Conservation (phyloP, 768 basidiomycete species). For the Suillus clintonianus region DNA sequence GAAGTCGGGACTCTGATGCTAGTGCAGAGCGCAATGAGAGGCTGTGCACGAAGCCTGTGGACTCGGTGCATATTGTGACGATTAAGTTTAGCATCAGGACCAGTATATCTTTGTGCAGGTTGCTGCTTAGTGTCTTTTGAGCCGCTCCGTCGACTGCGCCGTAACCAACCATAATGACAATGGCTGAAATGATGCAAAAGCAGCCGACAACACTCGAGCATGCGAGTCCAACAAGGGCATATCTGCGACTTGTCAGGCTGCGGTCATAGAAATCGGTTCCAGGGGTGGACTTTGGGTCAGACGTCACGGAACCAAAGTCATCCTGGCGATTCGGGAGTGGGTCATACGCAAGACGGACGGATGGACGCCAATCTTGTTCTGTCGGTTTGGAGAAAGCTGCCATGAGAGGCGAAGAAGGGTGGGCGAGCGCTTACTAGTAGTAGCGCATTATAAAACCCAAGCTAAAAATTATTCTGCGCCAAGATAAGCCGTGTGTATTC, state of each 20-base stretch:
- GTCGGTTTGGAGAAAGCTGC: not conserved
- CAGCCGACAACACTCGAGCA: not conserved
- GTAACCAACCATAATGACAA: not conserved
- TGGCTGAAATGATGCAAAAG: not conserved
- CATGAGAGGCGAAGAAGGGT: not conserved
- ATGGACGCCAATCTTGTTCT: not conserved
- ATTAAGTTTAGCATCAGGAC: conserved; percentile 26
- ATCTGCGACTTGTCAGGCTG: conserved; percentile 13
- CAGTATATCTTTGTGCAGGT: conserved; percentile 20
- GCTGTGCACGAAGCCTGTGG: conserved; percentile 28
- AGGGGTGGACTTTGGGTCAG: not conserved
- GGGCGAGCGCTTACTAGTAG: not conserved
- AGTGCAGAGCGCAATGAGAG: conserved; percentile 30
- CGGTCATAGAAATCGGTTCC: conserved; percentile 30
- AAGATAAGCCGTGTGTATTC: too few species aligned
- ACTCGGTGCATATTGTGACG: conserved; percentile 29
- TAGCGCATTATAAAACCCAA: too few species aligned
- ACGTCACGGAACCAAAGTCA: not conserved
- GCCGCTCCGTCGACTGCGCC: conserved; percentile 16
- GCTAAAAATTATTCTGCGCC: too few species aligned
- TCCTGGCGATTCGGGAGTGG: not conserved
- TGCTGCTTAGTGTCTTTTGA: conserved; percentile 15
- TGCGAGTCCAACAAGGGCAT: not conserved
- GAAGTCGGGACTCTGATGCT: conserved; percentile 24
- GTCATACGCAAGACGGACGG: not conserved